Evolutionary conservation across 2,329 filamentous ascomycete genomes (phyloP), one percentile per base, ranked within the genome.

Genomic region (Knufia fluminis): DNA sequence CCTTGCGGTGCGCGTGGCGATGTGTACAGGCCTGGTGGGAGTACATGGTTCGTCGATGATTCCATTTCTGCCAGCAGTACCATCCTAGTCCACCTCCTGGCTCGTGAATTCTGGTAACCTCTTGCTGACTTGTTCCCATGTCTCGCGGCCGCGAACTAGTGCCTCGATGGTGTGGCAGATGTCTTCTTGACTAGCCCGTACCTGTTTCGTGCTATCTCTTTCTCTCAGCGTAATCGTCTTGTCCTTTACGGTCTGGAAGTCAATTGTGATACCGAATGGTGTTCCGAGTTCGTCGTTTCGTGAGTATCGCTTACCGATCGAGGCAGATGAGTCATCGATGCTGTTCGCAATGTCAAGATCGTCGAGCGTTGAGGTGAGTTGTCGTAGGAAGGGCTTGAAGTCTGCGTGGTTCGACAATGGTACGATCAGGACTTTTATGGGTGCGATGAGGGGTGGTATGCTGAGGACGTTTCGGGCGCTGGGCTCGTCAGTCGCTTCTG

Each of bases 251-350:
- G 87, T 94, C 74, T 97, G 87, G 78, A 96, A 97, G 68, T 97
- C 91, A 52, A 97, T 80, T 0, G 91, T 97, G 67, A 97, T 83
- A 64, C 89, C 91, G 57, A 96, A 83, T 6, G 91, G 88, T 39
- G 92, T 97, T 62, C 91, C 92, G 52, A 96, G 79, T 72, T 97
- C 91, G 68, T 97, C 91, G 66, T 96, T 96, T 61, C 92, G 83
- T 64, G 85, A 82, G 69, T 94, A 97, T 48, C 91, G 85, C 76
- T 94, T 95, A 66, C 91, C 91, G 60, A 97, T 97, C 55, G 83
- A 89, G 54, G 90, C 89, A 23, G 85, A 87, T 12, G 87, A 94
- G 67, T 92, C 86, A 63, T 97, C 92, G 32, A 96, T 79, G 53
- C 86, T 83, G 73, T 80, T 94, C 38, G 88, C 88, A 49, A 97